Conservation (phyloP, 495 filamentous ascomycete species). For the Tuber aestivum region DNA sequence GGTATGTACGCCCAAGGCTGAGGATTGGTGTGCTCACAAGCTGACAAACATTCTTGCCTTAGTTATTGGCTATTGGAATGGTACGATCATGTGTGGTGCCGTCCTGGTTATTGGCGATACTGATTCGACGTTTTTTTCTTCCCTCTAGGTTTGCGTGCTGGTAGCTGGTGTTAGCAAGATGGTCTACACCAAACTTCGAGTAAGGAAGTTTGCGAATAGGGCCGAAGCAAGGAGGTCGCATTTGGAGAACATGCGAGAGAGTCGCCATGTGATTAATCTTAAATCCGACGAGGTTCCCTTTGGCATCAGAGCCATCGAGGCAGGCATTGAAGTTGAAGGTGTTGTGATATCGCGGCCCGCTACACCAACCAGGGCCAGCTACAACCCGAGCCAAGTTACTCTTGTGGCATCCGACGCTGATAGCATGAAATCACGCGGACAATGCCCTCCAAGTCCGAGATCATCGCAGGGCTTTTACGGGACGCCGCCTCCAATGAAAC, state of each 20-base stretch:
- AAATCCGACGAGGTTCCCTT: constrained; percentile 67
- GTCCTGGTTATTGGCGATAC: constrained; percentile 46
- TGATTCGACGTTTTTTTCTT: constrained; percentile 44
- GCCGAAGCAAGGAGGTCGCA: constrained; percentile 60
- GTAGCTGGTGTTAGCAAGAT: constrained; percentile 52
- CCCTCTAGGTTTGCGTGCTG: constrained; percentile 12
- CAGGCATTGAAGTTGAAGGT: constrained; percentile 76
- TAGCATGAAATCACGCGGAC: constrained; percentile 26
- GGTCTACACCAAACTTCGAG: constrained; percentile 57
- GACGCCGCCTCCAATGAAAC: constrained; percentile 25
- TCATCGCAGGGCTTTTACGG: constrained; percentile 18
- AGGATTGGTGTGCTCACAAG: constrained; percentile 9
- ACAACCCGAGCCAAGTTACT: constrained; percentile 38
- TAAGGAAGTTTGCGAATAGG: constrained; percentile 59
- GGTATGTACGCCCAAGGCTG: constrained; percentile 53
- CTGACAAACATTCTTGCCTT: constrained; percentile 35
- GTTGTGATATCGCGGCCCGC: constrained; percentile 74
- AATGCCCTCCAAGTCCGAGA: constrained; percentile 32
- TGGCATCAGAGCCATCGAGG: constrained; percentile 81
- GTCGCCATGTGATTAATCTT: constrained; percentile 42
- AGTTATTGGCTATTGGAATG: constrained; percentile 39
- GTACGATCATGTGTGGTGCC: constrained; percentile 40
- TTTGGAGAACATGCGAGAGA: constrained; percentile 52
- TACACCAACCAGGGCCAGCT: constrained; percentile 47
- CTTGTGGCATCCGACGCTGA: constrained; percentile 36